Percentiles rank a stretch among this genome's conserved stretches.
Conservation (phyloP, 2,329 filamentous ascomycete species). For the Trichocomaceae sp. region DNA sequence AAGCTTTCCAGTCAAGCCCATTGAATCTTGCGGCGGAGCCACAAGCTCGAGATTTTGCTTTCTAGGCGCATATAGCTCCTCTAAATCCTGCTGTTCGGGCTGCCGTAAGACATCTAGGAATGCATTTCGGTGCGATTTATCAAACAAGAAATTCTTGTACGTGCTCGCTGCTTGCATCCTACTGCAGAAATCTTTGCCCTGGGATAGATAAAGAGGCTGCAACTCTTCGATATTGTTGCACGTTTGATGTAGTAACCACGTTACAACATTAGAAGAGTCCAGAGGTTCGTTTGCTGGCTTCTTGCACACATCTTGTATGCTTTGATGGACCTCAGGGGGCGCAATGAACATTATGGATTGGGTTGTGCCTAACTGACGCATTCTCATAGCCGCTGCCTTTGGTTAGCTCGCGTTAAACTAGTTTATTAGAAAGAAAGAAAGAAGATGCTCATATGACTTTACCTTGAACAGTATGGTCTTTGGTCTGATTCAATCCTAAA, state of each 20-base stretch:
- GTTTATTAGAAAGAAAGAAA: conserved; percentile 1
- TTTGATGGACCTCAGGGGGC: conserved; percentile 56
- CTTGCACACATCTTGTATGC: conserved; percentile 46
- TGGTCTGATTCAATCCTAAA: conserved; percentile 51
- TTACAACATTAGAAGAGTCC: conserved; percentile 48
- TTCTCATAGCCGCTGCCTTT: conserved; percentile 55
- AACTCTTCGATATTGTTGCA: conserved; percentile 55
- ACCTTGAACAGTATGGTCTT: conserved; percentile 58
- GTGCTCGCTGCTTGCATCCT: conserved; percentile 46
- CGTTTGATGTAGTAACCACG: conserved; percentile 60
- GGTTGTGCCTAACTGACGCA: conserved; percentile 52
- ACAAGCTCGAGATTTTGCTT: conserved; percentile 12
- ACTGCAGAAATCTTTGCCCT: conserved; percentile 56
- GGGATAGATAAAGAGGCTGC: conserved; percentile 52
- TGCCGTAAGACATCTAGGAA: conserved; percentile 46
- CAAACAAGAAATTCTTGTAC: conserved; percentile 37
- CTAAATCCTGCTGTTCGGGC: conserved; percentile 51
- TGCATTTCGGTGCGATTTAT: conserved; percentile 26
- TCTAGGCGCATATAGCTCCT: conserved; percentile 49
- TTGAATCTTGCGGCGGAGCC: conserved; percentile 15
- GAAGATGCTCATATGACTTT: conserved; percentile 11
- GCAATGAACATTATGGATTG: conserved; percentile 52
- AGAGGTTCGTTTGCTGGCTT: conserved; percentile 25
- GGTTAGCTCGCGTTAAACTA: not conserved
- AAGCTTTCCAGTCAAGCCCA: conserved; percentile 24